These are phyloP conservation scores for Entomortierella parvispora DNA, from an alignment of 192 early-diverging fungal genomes.

Conservation along the genomic window DNA sequence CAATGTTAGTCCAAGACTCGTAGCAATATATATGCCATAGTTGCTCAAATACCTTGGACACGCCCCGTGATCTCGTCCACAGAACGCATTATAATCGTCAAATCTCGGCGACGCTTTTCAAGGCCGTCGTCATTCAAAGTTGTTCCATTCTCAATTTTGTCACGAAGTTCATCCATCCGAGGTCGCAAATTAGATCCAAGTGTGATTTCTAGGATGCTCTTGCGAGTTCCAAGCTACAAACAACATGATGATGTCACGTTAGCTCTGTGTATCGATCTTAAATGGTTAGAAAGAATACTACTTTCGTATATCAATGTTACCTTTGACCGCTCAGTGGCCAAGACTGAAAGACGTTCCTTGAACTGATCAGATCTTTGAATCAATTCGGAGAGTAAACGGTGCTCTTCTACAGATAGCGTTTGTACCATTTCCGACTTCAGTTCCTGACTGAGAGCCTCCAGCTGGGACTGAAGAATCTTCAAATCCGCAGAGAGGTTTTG, in stretches of 20 bases:
- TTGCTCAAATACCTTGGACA: slow-evolving; percentile 41
- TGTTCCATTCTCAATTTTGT: slow-evolving; percentile 64
- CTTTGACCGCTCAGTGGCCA: slow-evolving; percentile 63
- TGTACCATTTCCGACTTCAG: slow-evolving; percentile 66
- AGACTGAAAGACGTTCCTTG: slow-evolving; percentile 63
- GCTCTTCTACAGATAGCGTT: slow-evolving; percentile 65
- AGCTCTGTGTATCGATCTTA: background rate
- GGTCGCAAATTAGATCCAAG: slow-evolving; percentile 75
- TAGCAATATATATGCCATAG: no score
- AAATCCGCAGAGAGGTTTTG: slow-evolving; percentile 55
- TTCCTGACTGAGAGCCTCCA: slow-evolving; percentile 69
- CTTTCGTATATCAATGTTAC: no score
- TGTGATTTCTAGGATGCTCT: slow-evolving; percentile 78
- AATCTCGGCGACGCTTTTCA: slow-evolving; percentile 38
- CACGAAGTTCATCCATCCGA: slow-evolving; percentile 72
- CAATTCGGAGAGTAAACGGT: slow-evolving; percentile 59
- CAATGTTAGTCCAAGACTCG: background rate
- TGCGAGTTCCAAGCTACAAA: slow-evolving; percentile 72
- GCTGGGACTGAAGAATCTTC: slow-evolving; percentile 64
- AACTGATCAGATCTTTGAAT: slow-evolving; percentile 63
- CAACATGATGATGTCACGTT: background rate
- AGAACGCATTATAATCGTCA: slow-evolving; percentile 10
- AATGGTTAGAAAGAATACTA: no score
- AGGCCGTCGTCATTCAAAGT: slow-evolving; percentile 58
- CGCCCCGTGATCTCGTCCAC: slow-evolving; percentile 49